phyloP scores from a whole-genome alignment of 176 grass and related monocot genomes.

The Rhynchospora pubera region DNA sequence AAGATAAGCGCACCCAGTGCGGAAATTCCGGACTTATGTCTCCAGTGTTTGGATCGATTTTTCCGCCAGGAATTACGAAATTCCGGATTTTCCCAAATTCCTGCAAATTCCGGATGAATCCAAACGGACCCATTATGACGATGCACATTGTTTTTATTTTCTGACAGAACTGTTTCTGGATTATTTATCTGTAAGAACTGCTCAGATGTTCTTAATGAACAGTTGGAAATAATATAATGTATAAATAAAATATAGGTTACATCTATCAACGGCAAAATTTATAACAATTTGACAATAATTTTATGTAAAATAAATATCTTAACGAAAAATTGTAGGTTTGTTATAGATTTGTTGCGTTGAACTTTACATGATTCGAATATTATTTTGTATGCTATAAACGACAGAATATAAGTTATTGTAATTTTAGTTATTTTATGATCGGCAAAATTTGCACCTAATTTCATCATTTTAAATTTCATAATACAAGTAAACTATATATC shows the following conservation, averaged over 20 bases:
- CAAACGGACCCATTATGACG: no score
- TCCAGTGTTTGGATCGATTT: no score
- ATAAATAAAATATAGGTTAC: neutral
- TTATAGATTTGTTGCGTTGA: neutral
- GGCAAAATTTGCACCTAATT: no score
- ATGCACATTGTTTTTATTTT: neutral
- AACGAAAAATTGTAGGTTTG: neutral
- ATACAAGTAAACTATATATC: no score
- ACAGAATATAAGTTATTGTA: neutral
- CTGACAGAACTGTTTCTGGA: constrained; percentile 3
- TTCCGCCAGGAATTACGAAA: no score
- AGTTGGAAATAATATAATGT: neutral
- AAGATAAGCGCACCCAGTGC: no score
- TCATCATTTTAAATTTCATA: no score
- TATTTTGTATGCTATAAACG: no score
- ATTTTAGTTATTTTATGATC: neutral
- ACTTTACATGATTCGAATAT: neutral
- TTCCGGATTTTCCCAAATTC: no score
- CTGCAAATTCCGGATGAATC: no score
- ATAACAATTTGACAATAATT: neutral
- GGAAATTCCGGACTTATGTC: no score
- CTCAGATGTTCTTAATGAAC: neutral
- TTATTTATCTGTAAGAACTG: neutral
- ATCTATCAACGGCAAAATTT: neutral
- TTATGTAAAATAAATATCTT: neutral